Conservation (phyloP, 1,284 basidiomycete species). For the Ganoderma multipileum region DNA sequence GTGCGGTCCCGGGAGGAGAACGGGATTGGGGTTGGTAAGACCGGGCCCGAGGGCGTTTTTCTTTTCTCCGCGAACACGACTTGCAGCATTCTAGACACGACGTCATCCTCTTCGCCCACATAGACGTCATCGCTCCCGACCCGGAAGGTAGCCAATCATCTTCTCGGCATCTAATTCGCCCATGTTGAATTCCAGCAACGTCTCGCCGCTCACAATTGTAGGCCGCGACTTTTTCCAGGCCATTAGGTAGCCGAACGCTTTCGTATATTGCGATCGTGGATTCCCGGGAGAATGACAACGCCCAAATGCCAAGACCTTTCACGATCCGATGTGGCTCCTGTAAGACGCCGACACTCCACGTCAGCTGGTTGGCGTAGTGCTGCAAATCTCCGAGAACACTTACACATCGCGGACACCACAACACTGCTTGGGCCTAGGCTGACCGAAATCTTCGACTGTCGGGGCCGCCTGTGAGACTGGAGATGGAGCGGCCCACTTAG, state of each 20-base stretch:
- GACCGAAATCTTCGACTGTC: not conserved
- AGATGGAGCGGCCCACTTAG: not conserved
- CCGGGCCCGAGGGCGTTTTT: not conserved
- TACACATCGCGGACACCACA: not conserved
- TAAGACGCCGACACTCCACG: not conserved
- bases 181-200: not conserved
- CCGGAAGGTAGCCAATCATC: not conserved
- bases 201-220: not conserved
- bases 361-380: too few relatives aligned
- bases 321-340: not conserved
- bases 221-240: not conserved
- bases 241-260: not conserved
- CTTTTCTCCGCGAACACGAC: not conserved
- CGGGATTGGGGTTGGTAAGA: not conserved
- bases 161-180: not conserved
- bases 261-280: not conserved
- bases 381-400: not conserved
- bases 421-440: not conserved
- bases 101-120: not conserved
- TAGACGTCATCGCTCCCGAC: constrained; percentile 12
- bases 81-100: not conserved
- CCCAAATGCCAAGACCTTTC: not conserved
- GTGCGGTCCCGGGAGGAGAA: not conserved
- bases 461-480: not conserved
- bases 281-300: not conserved